Base-by-base conservation (phyloP, 257 asterid genomes). In the Linaria vulgaris region DNA sequence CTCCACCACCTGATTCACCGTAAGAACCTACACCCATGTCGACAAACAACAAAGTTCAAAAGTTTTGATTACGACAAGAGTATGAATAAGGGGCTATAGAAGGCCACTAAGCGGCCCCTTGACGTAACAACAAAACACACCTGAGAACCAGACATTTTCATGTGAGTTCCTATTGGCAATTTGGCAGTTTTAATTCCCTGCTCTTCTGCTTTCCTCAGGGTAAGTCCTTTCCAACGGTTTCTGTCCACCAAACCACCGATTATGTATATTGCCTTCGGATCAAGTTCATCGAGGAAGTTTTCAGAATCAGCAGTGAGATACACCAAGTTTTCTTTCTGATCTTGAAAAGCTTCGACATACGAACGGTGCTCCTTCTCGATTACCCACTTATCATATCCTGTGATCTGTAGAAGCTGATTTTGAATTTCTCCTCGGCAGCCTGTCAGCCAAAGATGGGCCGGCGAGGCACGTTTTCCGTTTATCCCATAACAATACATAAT, bases 71-170 rank as follows among this genome's bases (percentile, higher is more conserved):
- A n/a, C n/a, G n/a, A n/a, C n/a, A n/a, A n/a, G n/a, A n/a, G n/a
- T n/a, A n/a, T n/a, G n/a, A 34, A 53, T 31, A 25, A 15, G 34
- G 59, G 23, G 19, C 41, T 34, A 6, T 30, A 34, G 9, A 4
- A 34, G 41, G 41, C 41, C 1, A 8, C 41, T 7, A 8, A 27
- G 6, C 6, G 34, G 34, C 34, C 34, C 41, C 41, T 49, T 16
- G 19, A 20, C 22, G 48, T 38, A 34, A 59, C 43, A 56, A 64
- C 24, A 23, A 16, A 43, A 66, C 70, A 56, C 24, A 90, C 99
- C 99, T 90, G 99, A 37, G 99, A 90, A 76, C 97, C 87, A 60
- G 95, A 87, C 99, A 92, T 80, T 85, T 89, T 92, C 58, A 92
- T 76, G 80, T 83, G 87, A 34, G 75, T 70, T 62, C 96, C 99